Percentiles rank a stretch among this genome's conserved stretches.
Evolutionary conservation across 148 eudicot species (phyloP).

Genomic region (Vaccinium corymbosum): DNA sequence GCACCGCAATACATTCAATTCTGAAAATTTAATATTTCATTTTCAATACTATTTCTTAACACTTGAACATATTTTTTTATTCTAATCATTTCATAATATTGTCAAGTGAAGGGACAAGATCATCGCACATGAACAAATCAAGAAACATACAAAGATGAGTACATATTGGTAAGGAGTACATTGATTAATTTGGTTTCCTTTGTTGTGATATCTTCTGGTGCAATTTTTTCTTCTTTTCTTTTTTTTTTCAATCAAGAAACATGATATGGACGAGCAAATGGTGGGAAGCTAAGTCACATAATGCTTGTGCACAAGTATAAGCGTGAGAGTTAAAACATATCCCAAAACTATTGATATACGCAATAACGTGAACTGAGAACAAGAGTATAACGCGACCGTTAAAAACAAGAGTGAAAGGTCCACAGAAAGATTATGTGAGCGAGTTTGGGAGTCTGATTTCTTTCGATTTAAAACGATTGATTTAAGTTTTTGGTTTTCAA

Average conservation of each 20-base stretch:
- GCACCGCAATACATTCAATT: no score
- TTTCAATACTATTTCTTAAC: no score
- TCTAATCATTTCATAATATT: no score
- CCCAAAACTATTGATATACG: no score
- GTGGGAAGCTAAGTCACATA: background rate
- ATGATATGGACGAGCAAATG: background rate
- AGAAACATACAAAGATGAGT: background rate
- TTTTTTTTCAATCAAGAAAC: no score
- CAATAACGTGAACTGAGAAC: background rate
- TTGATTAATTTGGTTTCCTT: no score
- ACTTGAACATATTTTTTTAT: no score
- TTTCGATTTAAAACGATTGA: background rate
- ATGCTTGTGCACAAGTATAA: background rate
- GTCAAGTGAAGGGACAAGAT: no score
- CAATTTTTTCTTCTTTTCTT: no score
- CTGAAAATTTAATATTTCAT: no score
- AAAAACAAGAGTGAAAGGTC: background rate
- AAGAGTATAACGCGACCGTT: background rate
- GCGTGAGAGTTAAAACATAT: background rate
- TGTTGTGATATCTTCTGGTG: no score
- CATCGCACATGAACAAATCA: background rate
- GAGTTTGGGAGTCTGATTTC: background rate
- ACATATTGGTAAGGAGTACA: no score
- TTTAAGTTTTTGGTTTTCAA: background rate
- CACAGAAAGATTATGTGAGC: background rate